phyloP scores from a whole-genome alignment of 495 filamentous ascomycete genomes.

The Penicillium malachiteum region DNA sequence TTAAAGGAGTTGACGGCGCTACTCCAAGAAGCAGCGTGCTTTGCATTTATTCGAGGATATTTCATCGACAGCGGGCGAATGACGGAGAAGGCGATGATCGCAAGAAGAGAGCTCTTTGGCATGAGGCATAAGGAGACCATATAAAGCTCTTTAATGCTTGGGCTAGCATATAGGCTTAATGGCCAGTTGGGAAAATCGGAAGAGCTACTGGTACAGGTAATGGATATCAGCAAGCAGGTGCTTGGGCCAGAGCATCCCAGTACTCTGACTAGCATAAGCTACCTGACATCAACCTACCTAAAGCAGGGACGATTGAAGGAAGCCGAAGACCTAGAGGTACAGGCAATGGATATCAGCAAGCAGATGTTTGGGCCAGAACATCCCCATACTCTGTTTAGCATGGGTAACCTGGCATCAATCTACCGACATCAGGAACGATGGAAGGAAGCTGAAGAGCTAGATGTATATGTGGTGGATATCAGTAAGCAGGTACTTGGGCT shows the following conservation, averaged over 20 bases:
- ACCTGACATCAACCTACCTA: background rate
- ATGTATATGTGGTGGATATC: background rate
- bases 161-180: background rate
- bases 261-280: background rate
- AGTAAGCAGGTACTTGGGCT: background rate
- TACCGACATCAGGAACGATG: background rate
- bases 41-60: background rate
- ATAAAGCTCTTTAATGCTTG: background rate
- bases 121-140: background rate
- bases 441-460: background rate
- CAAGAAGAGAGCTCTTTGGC: conserved; percentile 1
- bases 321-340: background rate
- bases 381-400: background rate
- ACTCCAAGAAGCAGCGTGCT: background rate
- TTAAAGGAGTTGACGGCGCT: conserved; percentile 4
- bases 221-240: background rate
- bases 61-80: background rate
- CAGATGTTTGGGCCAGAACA: background rate
- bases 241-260: background rate
- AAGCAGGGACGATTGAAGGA: background rate
- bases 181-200: background rate
- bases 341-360: background rate
- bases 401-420: background rate
- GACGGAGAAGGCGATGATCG: background rate
- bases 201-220: background rate